Conservation (phyloP, 148 eudicot species). For the Pouteria glomerata region DNA sequence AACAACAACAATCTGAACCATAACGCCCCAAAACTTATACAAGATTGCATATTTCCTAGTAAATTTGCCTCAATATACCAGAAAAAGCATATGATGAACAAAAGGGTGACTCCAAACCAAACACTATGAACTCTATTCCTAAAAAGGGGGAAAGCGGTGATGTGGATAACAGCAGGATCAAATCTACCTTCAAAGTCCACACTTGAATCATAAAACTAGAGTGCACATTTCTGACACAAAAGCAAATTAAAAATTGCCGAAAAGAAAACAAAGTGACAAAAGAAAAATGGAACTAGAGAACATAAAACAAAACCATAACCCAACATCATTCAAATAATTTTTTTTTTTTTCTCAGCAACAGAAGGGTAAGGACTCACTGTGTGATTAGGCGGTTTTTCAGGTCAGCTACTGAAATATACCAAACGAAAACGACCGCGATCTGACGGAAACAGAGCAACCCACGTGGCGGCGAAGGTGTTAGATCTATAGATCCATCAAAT, state of each 20-base stretch:
- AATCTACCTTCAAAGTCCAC: not conserved
- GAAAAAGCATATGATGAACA: not conserved
- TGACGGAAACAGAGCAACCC: slow-evolving; percentile 13
- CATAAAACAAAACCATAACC: not conserved
- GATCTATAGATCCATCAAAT: slow-evolving; percentile 51
- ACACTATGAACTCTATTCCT: not conserved
- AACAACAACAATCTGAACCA: slow-evolving; percentile 13
- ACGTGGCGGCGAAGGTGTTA: slow-evolving; percentile 15
- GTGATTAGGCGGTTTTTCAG: slow-evolving; percentile 10
- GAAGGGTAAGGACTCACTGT: slow-evolving; percentile 13
- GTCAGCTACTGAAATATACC: slow-evolving; percentile 13
- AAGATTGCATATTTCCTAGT: not conserved
- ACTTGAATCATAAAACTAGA: not conserved
- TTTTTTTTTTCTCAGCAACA: not conserved
- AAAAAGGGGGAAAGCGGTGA: not conserved
- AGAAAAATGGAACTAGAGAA: not conserved
- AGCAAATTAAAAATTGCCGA: slow-evolving; percentile 6
- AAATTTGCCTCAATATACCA: not conserved
- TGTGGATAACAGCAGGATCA: not conserved
- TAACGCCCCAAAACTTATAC: not conserved
- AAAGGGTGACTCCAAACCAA: not conserved
- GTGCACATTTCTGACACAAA: no score
- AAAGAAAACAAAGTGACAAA: not conserved
- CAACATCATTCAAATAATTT: not conserved
- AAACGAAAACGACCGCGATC: slow-evolving; percentile 33